phyloP scores from a whole-genome alignment of 805 yeast species.

The Candida schatavii region DNA sequence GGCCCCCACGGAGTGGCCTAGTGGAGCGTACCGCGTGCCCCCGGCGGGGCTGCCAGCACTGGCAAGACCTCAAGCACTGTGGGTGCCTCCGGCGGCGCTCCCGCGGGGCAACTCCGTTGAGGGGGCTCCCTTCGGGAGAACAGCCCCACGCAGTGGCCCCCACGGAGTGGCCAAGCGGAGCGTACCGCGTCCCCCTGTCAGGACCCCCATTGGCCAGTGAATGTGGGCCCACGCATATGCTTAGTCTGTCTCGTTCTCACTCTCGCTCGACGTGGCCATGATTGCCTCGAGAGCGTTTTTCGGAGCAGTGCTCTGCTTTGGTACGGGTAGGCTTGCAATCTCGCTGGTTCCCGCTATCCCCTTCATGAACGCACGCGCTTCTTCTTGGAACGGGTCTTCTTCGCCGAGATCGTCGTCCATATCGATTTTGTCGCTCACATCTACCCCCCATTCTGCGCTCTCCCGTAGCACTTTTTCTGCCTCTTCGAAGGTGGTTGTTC shows the following conservation, averaged over 20 bases:
- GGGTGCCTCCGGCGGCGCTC: no score
- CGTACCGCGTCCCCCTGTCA: no score
- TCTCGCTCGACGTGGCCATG: background rate
- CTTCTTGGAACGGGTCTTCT: background rate
- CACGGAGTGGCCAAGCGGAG: no score
- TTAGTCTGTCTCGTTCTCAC: background rate
- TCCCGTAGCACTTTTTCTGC: constrained; percentile 47
- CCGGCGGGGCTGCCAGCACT: no score
- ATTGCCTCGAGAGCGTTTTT: background rate
- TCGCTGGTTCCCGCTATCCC: background rate
- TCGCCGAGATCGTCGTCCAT: constrained; percentile 26
- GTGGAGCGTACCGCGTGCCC: no score
- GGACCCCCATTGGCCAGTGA: no score
- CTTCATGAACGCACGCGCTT: background rate
- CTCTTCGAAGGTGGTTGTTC: constrained; percentile 29
- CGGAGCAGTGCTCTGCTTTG: background rate
- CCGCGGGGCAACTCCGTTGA: no score
- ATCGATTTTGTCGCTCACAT: constrained; percentile 29
- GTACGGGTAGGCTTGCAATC: background rate
- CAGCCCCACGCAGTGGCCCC: no score
- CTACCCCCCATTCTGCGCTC: constrained; percentile 48
- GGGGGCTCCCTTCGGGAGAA: no score
- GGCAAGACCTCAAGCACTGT: no score
- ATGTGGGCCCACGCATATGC: background rate
- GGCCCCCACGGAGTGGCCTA: no score